Conservation (phyloP, 225 moss, liverwort and hornwort species). For the Sphagnum tenellum region DNA sequence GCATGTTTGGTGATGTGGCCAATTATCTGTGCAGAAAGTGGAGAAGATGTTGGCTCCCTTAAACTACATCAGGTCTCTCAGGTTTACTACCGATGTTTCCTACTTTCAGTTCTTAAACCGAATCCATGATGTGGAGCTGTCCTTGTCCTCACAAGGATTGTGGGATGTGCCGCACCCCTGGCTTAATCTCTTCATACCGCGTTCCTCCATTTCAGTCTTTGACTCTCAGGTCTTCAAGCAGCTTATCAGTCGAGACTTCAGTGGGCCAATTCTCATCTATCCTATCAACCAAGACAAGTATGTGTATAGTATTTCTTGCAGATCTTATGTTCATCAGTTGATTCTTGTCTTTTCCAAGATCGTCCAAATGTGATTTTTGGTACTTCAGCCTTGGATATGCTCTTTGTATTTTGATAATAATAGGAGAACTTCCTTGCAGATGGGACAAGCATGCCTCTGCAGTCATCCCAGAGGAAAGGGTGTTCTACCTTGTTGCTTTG, state of each 20-base stretch:
- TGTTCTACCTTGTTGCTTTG: conserved; percentile 43
- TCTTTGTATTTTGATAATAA: no score
- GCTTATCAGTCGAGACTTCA: conserved; percentile 13
- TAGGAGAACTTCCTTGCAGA: not conserved
- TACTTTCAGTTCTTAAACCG: conserved; percentile 46
- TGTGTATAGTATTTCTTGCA: conserved; percentile 1
- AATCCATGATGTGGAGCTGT: conserved; percentile 22
- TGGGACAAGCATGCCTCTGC: conserved; percentile 33
- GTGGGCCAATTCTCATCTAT: conserved; percentile 39
- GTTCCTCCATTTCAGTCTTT: conserved; percentile 28
- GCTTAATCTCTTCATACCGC: conserved; percentile 41
- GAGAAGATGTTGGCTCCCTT: conserved; percentile 19
- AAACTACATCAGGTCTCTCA: conserved; percentile 22
- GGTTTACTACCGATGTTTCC: conserved; percentile 22
- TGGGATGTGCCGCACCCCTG: conserved; percentile 57
- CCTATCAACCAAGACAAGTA: conserved; percentile 55
- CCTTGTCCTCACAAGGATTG: conserved; percentile 16
- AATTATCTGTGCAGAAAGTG: conserved; percentile 18
- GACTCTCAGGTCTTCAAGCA: conserved; percentile 25
- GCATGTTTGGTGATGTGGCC: not conserved
- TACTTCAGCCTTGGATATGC: not conserved
- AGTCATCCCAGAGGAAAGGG: conserved; percentile 25
- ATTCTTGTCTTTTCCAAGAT: not conserved
- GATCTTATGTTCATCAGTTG: not conserved
- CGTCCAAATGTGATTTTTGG: not conserved